Base-by-base conservation (phyloP, 306 rosid genomes). In the Astragalus membranaceus region DNA sequence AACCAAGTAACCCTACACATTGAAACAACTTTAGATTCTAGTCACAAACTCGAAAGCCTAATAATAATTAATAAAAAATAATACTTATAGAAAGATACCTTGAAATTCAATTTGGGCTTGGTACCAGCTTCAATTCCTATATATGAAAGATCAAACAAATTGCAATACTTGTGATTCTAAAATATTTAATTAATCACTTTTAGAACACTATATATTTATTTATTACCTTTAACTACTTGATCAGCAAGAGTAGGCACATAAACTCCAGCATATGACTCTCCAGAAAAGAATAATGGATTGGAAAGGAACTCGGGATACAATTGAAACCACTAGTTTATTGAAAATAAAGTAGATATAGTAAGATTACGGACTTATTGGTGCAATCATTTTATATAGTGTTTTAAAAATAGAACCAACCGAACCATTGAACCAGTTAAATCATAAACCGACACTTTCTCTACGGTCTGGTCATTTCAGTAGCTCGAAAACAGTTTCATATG, bases 211-310 rank as follows among this genome's bases (percentile, higher is more conserved):
- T 39, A 50, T 6, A 73, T 32, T 88, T 53, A 55, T 39, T 57
- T 6, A 73, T 32, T 88, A 92, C 98, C 98, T 85, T 88, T 78
- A 7, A 50, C 83, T n/a, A 92, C 80, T 86, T 82, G 80, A 63
- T 33, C 23, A 73, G 96, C 83, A 59, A 92, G 96, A 52, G 98
- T 92, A 17, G 98, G 98, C 65, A 92, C 93, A 74, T 89, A 92
- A 43, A 92, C 42, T 73, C 96, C 98, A 67, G 89, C 98, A 76
- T 85, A 92, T 13, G 98, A 92, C 82, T 92, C 98, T 63, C 98
- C 98, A 6, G 88, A n/a, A 61, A 92, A 78, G 66, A 80, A 88
- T 43, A 92, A 87, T 0, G 83, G 89, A 51, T 92, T 92, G 59
- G 85, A 9, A 71, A 65, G 88, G 75, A 83, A 92, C 80, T 88